phyloP scores from a whole-genome alignment of 2,329 filamentous ascomycete genomes.

The Paraphoma sp. region DNA sequence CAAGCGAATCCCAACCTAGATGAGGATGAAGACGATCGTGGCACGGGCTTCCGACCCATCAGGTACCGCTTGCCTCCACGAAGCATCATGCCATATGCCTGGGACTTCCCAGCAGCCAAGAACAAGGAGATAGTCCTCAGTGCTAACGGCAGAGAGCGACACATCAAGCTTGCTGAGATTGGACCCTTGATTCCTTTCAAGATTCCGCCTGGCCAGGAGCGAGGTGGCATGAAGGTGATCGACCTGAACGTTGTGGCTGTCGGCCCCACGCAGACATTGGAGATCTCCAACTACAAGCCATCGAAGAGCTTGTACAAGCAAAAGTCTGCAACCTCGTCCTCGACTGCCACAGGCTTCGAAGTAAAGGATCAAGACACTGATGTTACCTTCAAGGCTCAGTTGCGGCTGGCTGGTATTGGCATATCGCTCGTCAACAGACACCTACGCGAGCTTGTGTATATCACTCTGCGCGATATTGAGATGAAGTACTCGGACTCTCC shows the following conservation, averaged over 20 bases:
- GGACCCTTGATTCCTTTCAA: constrained; percentile 96
- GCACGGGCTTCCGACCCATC: constrained; percentile 89
- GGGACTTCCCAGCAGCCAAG: constrained; percentile 98
- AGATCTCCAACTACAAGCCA: constrained; percentile 90
- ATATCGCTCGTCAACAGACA: constrained; percentile 94
- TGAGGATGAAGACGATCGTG: constrained; percentile 82
- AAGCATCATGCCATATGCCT: constrained; percentile 99
- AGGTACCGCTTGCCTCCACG: constrained; percentile 89
- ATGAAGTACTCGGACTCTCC: constrained; percentile 92
- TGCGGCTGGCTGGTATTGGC: constrained; percentile 88
- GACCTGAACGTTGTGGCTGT: constrained; percentile 96
- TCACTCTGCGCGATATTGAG: constrained; percentile 90
- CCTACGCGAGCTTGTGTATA: constrained; percentile 87
- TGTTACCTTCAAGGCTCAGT: constrained; percentile 85
- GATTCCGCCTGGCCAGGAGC: constrained; percentile 70
- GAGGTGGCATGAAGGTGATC: constrained; percentile 79
- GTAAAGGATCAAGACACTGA: constrained; percentile 91
- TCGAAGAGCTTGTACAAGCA: constrained; percentile 91
- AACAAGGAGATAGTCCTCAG: constrained; percentile 89
- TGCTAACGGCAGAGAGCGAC: constrained; percentile 79
- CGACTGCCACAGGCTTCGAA: constrained; percentile 79
- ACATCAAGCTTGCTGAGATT: constrained; percentile 95
- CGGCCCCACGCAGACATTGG: constrained; percentile 92
- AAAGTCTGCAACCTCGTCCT: constrained; percentile 62
- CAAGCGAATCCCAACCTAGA: constrained; percentile 93